Evolutionary conservation across 768 basidiomycete species (phyloP).

Genomic region (Lactarius psammicola): DNA sequence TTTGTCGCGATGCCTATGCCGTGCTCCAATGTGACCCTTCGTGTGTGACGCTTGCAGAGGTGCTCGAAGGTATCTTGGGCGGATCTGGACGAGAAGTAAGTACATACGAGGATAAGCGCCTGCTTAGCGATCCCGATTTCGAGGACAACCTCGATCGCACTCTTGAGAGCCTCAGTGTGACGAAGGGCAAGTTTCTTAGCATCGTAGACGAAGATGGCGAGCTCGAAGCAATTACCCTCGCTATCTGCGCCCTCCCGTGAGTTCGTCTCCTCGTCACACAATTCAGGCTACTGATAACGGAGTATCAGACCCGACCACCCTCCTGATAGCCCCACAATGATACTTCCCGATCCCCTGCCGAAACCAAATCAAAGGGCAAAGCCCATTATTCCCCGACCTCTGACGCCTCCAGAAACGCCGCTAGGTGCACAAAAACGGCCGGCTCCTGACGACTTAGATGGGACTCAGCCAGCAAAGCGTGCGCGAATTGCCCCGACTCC

Average conservation of each 20-base stretch:
- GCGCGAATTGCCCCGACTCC: slow-evolving; percentile 36
- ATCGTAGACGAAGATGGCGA: slow-evolving; percentile 88
- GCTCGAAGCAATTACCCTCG: slow-evolving; percentile 67
- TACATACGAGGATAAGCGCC: slow-evolving; percentile 82
- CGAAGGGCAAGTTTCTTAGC: slow-evolving; percentile 80
- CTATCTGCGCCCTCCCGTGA: slow-evolving; percentile 67
- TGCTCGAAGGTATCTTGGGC: slow-evolving; percentile 68
- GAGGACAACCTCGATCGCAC: slow-evolving; percentile 84
- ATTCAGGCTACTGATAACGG: not conserved
- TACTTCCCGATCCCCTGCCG: slow-evolving; percentile 67
- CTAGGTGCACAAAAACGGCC: slow-evolving; percentile 54
- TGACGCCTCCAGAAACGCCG: slow-evolving; percentile 44
- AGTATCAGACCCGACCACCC: slow-evolving; percentile 55
- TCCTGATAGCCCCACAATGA: slow-evolving; percentile 48
- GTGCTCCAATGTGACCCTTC: slow-evolving; percentile 71
- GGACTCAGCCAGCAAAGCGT: slow-evolving; percentile 59
- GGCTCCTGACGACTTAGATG: slow-evolving; percentile 54
- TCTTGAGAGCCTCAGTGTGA: slow-evolving; percentile 76
- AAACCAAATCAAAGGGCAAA: slow-evolving; percentile 47
- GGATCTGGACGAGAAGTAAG: slow-evolving; percentile 49
- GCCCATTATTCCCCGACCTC: slow-evolving; percentile 35
- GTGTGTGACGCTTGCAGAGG: slow-evolving; percentile 64
- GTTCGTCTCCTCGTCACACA: slow-evolving; percentile 35
- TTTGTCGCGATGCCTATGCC: slow-evolving; percentile 85
- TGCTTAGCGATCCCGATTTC: slow-evolving; percentile 92